Base-by-base conservation (phyloP, 2,329 filamentous ascomycete genomes). In the Knoxdaviesia proteae region DNA sequence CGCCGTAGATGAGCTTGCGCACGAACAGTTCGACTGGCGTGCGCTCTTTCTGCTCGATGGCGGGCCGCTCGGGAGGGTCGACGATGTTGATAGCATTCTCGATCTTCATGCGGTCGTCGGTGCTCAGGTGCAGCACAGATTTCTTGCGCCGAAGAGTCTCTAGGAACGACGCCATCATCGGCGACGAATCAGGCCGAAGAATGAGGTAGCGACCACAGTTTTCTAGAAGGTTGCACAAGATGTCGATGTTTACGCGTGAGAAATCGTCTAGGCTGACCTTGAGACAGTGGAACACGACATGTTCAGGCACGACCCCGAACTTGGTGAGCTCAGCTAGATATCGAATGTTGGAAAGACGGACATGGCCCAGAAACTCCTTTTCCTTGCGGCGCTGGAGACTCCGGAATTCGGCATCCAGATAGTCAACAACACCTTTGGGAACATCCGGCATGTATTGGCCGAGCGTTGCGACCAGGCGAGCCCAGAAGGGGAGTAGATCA, bases 11-110 rank as follows among this genome's bases (percentile, higher is more conserved):
- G 41, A 98, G 68, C 60, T 94, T 93, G 40, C 87, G 80, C 46
- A 98, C 77, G 55, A 92, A 98, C 31, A 92, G 68, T 50, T 98
- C 88, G 55, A 90, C 81, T 0, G 90, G 87, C 0, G 86, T 93
- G 39, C 90, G 74, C 59, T 98, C 90, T 58, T 96, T 98, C 55
- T 96, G 88, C 58, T 92, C 80, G 43, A 98, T 94, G 0, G 90
- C 87, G 33, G 87, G 82, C 47, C 90, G 76, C 56, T 93, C 80
- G 0, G 90, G 92, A 9, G 90, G 90, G 53, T 96, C 90, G 44
- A 98, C 90, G 51, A 94, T 96, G 60, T 98, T 98, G 45, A 94
- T 76, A 4, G 90, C 90, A 55, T 98, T 98, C 58, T 98, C 90
- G 45, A 98, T 90, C 32, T 96, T 74, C 87, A 98, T 96, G 36